Evolutionary conservation across 306 rosid species (phyloP).

Genomic region (Benincasa hispida): DNA sequence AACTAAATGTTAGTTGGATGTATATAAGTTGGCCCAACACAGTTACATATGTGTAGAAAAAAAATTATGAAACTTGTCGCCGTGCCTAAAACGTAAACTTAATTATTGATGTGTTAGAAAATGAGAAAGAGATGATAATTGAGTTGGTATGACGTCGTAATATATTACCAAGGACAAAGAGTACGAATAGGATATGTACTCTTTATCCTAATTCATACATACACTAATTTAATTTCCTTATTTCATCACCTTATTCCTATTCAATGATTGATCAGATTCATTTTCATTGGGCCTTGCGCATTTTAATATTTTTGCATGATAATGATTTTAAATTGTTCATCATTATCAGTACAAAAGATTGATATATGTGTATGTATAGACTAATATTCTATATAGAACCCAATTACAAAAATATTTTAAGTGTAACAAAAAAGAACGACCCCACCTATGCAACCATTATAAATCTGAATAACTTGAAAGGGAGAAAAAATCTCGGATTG

Average conservation of each 20-base stretch:
- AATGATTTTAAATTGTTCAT: too few species aligned
- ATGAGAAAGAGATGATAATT: background rate
- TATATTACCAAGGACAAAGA: background rate
- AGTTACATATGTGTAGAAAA: background rate
- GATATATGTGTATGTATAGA: too few species aligned
- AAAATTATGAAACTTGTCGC: background rate
- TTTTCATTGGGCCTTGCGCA: background rate
- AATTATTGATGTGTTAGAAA: background rate
- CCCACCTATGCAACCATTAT: too few species aligned
- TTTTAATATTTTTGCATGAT: too few species aligned
- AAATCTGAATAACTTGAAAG: too few species aligned
- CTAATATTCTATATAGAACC: too few species aligned
- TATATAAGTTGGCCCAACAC: background rate
- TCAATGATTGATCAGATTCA: background rate
- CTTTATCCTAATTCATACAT: background rate
- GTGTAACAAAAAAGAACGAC: too few species aligned
- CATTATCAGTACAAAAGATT: too few species aligned
- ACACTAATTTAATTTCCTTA: background rate
- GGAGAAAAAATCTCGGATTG: too few species aligned
- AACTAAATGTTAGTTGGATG: background rate
- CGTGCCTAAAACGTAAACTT: background rate
- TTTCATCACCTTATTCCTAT: background rate
- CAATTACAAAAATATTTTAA: too few species aligned
- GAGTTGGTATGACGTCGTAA: background rate
- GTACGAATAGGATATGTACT: background rate